Percentiles rank a stretch among this genome's conserved stretches.
phyloP scores from a whole-genome alignment of 78 protist genomes.

The Dictyostelium discoideum region dicty_2.7 NC_007088.5:8130001-8130500 shows the following conservation, averaged over 20 bases:
- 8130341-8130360: constrained; percentile 82
- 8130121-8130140: constrained; percentile 46
- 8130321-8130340: constrained; percentile 35
- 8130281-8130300: constrained; percentile 22
- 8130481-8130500: not conserved
- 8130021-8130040: not conserved
- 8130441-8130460: not conserved
- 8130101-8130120: constrained; percentile 83
- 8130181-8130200: constrained; percentile 93
- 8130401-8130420: constrained; percentile 12
- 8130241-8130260: not conserved
- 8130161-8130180: constrained; percentile 98
- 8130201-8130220: not conserved
- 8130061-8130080: constrained; percentile 37
- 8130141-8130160: constrained; percentile 22
- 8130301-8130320: not conserved
- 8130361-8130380: constrained; percentile 62
- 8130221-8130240: not conserved
- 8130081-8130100: constrained; percentile 93
- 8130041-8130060: constrained; percentile 34
- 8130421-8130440: constrained; percentile 63
- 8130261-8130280: constrained; percentile 49
- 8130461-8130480: not conserved
- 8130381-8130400: constrained; percentile 63
- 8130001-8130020: no score